Evolutionary conservation across 192 early-diverging fungal species (phyloP).

Genomic region (Umbelopsis ramanniana): DNA sequence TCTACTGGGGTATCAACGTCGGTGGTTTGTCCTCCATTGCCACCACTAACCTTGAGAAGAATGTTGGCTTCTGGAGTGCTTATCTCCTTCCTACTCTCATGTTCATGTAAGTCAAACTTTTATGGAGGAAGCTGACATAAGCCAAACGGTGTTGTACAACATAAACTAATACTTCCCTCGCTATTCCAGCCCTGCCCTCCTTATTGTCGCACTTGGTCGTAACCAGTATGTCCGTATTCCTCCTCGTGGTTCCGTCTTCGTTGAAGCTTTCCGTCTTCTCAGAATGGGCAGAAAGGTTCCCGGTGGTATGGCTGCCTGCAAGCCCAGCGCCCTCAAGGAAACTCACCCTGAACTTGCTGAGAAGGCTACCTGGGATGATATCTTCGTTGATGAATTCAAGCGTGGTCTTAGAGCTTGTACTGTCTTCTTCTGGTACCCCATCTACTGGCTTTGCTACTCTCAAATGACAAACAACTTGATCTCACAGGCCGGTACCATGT

Average conservation of each 20-base stretch:
- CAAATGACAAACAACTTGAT: constrained; percentile 71
- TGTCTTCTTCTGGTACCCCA: constrained; percentile 71
- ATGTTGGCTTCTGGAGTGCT: constrained; percentile 60
- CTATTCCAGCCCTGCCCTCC: constrained; percentile 49
- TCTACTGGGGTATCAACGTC: constrained; percentile 79
- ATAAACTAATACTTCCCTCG: too few relatives aligned
- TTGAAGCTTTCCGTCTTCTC: constrained; percentile 51
- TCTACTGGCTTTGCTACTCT: constrained; percentile 77
- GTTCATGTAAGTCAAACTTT: constrained; percentile 40
- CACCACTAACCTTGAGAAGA: constrained; percentile 60
- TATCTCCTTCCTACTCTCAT: constrained; percentile 61
- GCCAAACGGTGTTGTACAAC: background rate
- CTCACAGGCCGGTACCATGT: constrained; percentile 64
- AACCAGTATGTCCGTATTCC: constrained; percentile 55
- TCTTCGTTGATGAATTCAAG: constrained; percentile 71
- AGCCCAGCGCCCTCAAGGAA: constrained; percentile 55
- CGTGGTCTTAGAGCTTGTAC: constrained; percentile 64
- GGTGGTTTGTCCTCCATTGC: constrained; percentile 66
- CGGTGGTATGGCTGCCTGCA: constrained; percentile 60
- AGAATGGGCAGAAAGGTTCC: constrained; percentile 39
- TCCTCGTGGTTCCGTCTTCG: constrained; percentile 64
- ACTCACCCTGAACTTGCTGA: constrained; percentile 29
- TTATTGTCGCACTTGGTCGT: constrained; percentile 51
- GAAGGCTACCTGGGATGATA: constrained; percentile 64
- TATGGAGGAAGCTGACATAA: background rate